Base-by-base conservation (phyloP, 225 moss, liverwort and hornwort species). In the Physcomitrium patens region DNA sequence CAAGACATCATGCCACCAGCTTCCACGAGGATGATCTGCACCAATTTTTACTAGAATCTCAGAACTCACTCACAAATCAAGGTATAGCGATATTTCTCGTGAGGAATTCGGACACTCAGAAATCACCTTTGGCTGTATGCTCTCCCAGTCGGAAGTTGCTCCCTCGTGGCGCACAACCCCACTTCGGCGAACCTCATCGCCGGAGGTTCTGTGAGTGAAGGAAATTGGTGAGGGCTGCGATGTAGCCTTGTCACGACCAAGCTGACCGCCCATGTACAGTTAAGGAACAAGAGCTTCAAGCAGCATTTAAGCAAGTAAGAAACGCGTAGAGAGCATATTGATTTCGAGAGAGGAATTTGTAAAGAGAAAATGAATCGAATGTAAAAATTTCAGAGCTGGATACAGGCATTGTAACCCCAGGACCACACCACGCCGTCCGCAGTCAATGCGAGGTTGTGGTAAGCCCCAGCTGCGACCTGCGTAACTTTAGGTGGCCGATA, bases 201-300 rank as follows among this genome's bases (percentile, higher is more conserved):
- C 69, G 14, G 80, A 65, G 59, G 65, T 70, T 65, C 70, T 70
- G 70, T 57, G 73, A 16, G 72, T 71, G 59, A 84, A 80, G 16
- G 10, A 46, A 18, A 86, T n/a, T 6, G 69, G 79, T 26, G 60
- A 54, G n/a, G 86, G 86, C 27, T 70, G 60, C 42, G 86, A 82
- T 31, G 86, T 79, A 69, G 66, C 46, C 55, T 76, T 82, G 42
- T 77, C 79, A 69, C 76, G 86, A 76, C 86, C 86, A 66, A 86
- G 82, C 82, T 86, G 86, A 82, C 86, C 86, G 77, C 82, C 86
- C 82, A 82, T 82, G 81, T 79, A 70, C 70, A 71, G 56, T 82
- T 79, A 82, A 86, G 86, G 65, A 79, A 80, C 69, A 66, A 75
- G 66, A 57, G 46, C 57, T 57, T 9, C 1, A 44, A 26, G n/a